phyloP scores from a whole-genome alignment of 441 rosid species.

The Aquilaria agallochum region DNA sequence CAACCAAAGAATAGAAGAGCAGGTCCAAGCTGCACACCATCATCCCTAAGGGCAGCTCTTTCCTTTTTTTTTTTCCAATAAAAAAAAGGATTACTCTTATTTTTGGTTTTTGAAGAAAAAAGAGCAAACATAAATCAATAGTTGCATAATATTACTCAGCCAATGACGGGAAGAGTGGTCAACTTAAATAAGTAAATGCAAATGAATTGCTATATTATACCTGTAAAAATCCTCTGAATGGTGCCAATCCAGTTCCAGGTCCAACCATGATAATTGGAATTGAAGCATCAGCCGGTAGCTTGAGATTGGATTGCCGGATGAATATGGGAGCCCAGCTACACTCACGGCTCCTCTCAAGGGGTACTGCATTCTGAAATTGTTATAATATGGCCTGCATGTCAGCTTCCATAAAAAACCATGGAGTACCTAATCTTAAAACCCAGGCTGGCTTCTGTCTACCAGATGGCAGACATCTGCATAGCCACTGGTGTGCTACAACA shows the following conservation, averaged over 20 bases:
- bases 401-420: slow-evolving; percentile 9
- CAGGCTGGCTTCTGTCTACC: not conserved
- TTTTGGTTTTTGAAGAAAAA: slow-evolving; percentile 1
- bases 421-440: too few relatives aligned
- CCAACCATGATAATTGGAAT: slow-evolving; percentile 61
- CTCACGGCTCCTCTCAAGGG: slow-evolving; percentile 52
- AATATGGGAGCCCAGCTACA: slow-evolving; percentile 60
- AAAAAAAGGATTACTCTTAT: not conserved
- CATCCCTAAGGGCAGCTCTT: slow-evolving; percentile 52
- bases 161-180: not conserved
- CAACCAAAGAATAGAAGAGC: slow-evolving; percentile 64
- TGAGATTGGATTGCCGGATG: slow-evolving; percentile 59
- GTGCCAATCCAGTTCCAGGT: slow-evolving; percentile 78
- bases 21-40: slow-evolving; percentile 49
- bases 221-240: slow-evolving; percentile 70
- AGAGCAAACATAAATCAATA: not conserved
- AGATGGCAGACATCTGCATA: not conserved
- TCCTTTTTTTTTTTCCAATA: slow-evolving; percentile 32
- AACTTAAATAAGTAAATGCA: not conserved
- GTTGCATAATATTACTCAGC: not conserved
- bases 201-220: slow-evolving; percentile 18
- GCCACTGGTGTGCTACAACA: not conserved
- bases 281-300: slow-evolving; percentile 48
- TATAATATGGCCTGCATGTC: not conserved
- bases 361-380: slow-evolving; percentile 55